Evolutionary conservation across 306 rosid species (phyloP), one percentile per base, ranked within the genome.

Genomic region (Abrus pulchellus): DNA sequence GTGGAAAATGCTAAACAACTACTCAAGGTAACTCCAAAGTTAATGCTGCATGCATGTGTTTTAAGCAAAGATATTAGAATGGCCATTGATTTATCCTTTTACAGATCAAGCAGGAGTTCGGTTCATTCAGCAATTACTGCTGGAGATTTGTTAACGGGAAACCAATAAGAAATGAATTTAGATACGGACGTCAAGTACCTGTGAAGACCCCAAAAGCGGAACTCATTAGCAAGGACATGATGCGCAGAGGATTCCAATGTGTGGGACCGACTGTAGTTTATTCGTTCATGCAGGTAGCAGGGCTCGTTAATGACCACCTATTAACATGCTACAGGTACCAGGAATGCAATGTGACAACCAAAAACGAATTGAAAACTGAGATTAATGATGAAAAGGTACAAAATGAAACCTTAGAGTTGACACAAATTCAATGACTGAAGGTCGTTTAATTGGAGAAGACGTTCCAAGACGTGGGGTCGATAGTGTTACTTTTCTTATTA

Each of bases 211-310:
- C 99, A 11, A 95, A 95, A 89, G 90, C 96, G 5, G 96, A 95
- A 79, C 48, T 86, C 53, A 87, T 95, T 41, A 91, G 99, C 90
- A 95, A 95, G 87, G 98, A 91, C 85, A 79, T 95, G 93, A 90
- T 93, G 90, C 86, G 85, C 32, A 89, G 99, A 83, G 99, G 99
- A 32, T 95, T 95, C 68, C 98, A 97, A 29, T 93, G 99, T 34
- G 98, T 95, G 30, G 99, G 99, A 34, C 98, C 99, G 0, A 95
- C 94, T 0, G 93, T 90, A 9, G 68, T 93, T 72, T 95, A 95
- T 80, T 93, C 96, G 27, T 93, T 95, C 90, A 90, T 95, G 99
- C 99, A 93, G 80, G 96, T 84, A 13, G 68, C 96, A 1, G 97
- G 99, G 56, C 88, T 95, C 27, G 97, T 90, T 53, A 93, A 95